phyloP scores from a whole-genome alignment of 805 yeast genomes.

The Zygosaccharomyces siamensis region DNA sequence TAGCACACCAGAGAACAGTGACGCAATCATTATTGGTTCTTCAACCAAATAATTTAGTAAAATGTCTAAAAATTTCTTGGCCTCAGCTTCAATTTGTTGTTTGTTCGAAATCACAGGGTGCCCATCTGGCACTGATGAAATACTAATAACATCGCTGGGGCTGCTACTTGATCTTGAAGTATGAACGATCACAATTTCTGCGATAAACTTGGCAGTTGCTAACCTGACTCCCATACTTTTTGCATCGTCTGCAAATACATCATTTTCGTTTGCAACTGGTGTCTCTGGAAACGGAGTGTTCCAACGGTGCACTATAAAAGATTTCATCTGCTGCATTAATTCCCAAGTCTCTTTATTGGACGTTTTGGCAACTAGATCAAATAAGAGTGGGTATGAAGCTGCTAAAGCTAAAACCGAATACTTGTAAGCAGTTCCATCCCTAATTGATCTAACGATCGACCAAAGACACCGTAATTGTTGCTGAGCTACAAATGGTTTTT shows the following conservation, averaged over 20 bases:
- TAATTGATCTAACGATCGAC: conserved; percentile 21
- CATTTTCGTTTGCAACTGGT: conserved; percentile 27
- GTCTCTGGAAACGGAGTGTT: conserved; percentile 50
- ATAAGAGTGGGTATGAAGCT: conserved; percentile 43
- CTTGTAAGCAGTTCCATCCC: conserved; percentile 35
- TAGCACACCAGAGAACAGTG: conserved; percentile 61
- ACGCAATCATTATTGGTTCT: conserved; percentile 51
- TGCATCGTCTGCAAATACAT: conserved; percentile 33
- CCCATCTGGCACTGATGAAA: conserved; percentile 44
- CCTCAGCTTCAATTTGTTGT: conserved; percentile 60
- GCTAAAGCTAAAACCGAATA: conserved; percentile 40
- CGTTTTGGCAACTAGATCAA: conserved; percentile 42
- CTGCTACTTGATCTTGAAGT: conserved; percentile 34
- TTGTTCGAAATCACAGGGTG: conserved; percentile 61
- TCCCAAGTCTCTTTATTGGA: conserved; percentile 48
- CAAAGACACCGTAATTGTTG: conserved; percentile 27
- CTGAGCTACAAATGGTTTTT: conserved; percentile 32
- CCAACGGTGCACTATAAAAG: conserved; percentile 57
- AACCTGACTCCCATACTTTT: conserved; percentile 56
- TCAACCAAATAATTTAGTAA: conserved; percentile 52
- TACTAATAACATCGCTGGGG: conserved; percentile 37
- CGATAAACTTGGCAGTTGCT: conserved; percentile 70
- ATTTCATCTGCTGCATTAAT: conserved; percentile 51
- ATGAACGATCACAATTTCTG: conserved; percentile 53
- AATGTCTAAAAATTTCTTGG: conserved; percentile 61